Base-by-base conservation (phyloP, 768 basidiomycete genomes). In the Macrolepiota dolichaula region DNA sequence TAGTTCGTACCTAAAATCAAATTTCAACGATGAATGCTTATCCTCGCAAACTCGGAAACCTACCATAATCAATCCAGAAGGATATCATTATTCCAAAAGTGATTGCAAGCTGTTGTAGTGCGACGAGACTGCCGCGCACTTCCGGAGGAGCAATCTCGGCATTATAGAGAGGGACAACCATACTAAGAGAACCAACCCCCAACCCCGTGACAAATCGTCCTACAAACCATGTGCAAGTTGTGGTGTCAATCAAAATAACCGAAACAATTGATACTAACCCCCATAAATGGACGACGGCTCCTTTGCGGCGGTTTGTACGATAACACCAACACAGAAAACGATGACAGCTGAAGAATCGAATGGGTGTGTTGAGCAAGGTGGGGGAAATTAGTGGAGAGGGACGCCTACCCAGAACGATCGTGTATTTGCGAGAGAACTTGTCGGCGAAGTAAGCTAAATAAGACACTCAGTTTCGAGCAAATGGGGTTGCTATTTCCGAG, bases 91-190 rank as follows among this genome's bases (percentile, higher is more conserved):
- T 91, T 22, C 88, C 88, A 66, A 90, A 89, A 1, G 88, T 89
- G 70, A 93, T 93, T 2, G 90, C 87, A 19, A 92, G 77, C 69
- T 92, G 91, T 69, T 92, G 91, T 9, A 93, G 80, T 2, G 89
- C 90, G 55, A 92, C 90, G 38, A 93, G 75, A 69, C 86, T 87
- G 12, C 91, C 91, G 63, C 91, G 84, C 15, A 93, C 88, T 73
- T 92, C 91, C 3, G 91, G 89, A 27, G 91, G 91, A 1, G 87
- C 85, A 57, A 91, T 82, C 71, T 81, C 81, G 40, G 77, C 77
- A 63, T 92, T 92, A 78, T 89, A 91, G 38, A 92, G 78, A 1
- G 91, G 91, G 11, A 93, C 90, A n/a, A 83, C 81, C 89, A 91
- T 91, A 66, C 87, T 89, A 22, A 92, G 75, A 2, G 89, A 89